Evolutionary conservation across 1,139 yeast species (phyloP), one percentile per base, ranked within the genome.

Genomic region (Kodamaea ohmeri): DNA sequence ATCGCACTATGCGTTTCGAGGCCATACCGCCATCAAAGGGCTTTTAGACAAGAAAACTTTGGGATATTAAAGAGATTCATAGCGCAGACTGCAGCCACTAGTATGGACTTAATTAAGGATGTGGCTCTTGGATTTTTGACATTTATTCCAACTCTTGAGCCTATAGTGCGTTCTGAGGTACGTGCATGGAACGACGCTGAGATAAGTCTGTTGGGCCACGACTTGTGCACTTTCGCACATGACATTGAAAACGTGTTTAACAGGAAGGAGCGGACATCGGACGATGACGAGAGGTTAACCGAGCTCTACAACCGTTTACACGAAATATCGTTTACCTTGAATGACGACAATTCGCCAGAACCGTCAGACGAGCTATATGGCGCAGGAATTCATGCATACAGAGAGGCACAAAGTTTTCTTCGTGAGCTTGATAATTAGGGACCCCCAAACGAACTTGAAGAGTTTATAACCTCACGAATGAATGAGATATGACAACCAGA

Each of bases 1-100:
- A 27, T 37, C 14, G 7, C 4, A n/a, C 18, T 16, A 2, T 40
- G 43, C 13, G 43, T 40, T 11, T 24, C 33, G 13, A 15, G 40
- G 19, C 32, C 32, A 8, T 35, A 37, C 22, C 36, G 25, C 16
- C 37, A 37, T 24, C 35, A 19, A 15, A 18, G 32, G 19, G 32
- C 24, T 4, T 29, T 29, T 17, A 6, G 24, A n/a, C 32, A 40
- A 22, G 20, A 19, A 5, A 16, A 34, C 1, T 34, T 36, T 18
- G 40, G 35, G 16, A 11, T 33, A 25, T 13, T 11, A 4, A 19
- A 19, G 4, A n/a, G 13, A 14, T 3, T 22, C 3, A 31, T 21
- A 8, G 34, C 34, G 9, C 27, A 25, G 19, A 9, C 12, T 5
- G 32, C 32, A 13, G 25, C 6, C 11, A 18, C 32, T n/a, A n/a